Base-by-base conservation (phyloP, 179 eudicot species). In the Pouteria campechiana region DNA sequence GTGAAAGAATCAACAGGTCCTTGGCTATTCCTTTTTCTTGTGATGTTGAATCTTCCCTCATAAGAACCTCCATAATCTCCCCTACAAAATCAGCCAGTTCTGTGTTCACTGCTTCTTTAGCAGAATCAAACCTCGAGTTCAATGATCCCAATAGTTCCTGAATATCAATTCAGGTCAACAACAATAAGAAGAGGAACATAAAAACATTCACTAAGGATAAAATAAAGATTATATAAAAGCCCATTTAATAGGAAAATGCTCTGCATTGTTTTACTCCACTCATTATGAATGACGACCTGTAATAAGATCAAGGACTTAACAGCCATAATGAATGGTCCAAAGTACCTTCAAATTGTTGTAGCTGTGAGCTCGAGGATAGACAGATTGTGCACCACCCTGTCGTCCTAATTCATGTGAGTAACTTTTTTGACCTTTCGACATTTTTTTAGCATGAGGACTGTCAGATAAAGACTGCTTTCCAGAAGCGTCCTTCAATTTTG, bases 351-450 rank as follows among this genome's bases (percentile, higher is more conserved):
- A 52, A 63, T 79, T 68, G 50, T 48, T 44, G 46, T 51, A 66
- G 61, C 83, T 79, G 55, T 68, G 77, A 50, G 83, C 57, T 54
- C 76, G 76, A 21, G 74, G 63, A 37, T 41, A 49, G 16, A 38
- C 21, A 43, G 76, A 65, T 40, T 54, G 69, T 50, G 72, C 48
- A 21, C 70, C 76, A 52, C 73, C 73, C 36, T 62, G 68, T 48
- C 68, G 76, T 37, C 79, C 74, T 55, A 75, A 61, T 67, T 75
- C 88, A 41, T 75, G 83, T 3, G 88, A 79, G 60, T 68, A 72
- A 47, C 88, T 75, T 57, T 79, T 79, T 36, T 57, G 13, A n/a
- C 33, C 65, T 55, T 67, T 69, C 16, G 76, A 53, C 50, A 55
- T 58, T 57, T 63, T 67, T 43, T 13, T 32, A 14, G 25, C 18